phyloP scores from a whole-genome alignment of 371 early-diverging fungal genomes.

The Parasitella parasitica region DNA sequence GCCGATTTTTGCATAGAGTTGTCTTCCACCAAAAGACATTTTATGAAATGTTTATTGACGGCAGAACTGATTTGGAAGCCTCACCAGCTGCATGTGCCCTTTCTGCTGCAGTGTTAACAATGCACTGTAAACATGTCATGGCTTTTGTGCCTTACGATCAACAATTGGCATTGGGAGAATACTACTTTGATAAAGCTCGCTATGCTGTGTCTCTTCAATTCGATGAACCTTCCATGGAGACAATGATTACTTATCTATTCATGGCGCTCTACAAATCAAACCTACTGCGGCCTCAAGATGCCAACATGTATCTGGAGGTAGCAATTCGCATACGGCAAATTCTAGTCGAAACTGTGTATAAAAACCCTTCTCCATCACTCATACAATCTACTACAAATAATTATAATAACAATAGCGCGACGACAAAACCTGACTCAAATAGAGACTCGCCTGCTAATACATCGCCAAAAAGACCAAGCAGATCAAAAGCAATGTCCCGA shows the following conservation, averaged over 20 bases:
- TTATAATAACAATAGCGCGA: neutral
- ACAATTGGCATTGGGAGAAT: conserved; percentile 17
- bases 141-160: conserved; percentile 27
- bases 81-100: conserved; percentile 38
- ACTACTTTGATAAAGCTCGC: conserved; percentile 26
- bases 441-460: neutral
- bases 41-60: conserved; percentile 29
- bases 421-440: neutral
- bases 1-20: conserved; percentile 29
- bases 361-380: neutral
- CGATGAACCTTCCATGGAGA: conserved; percentile 35
- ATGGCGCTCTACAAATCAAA: conserved; percentile 36
- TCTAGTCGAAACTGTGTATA: conserved; percentile 15
- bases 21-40: conserved; percentile 36
- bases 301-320: conserved; percentile 33
- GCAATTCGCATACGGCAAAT: conserved; percentile 35
- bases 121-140: conserved; percentile 31
- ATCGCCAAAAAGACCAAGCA: neutral
- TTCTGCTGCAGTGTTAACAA: conserved; percentile 31
- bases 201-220: conserved; percentile 21
- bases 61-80: conserved; percentile 17
- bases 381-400: neutral
- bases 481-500: neutral
- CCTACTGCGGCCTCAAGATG: conserved; percentile 30
- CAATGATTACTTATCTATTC: conserved; percentile 25